Base-by-base conservation (phyloP, 2,329 filamentous ascomycete species). In the Grosmannia huntii region DNA sequence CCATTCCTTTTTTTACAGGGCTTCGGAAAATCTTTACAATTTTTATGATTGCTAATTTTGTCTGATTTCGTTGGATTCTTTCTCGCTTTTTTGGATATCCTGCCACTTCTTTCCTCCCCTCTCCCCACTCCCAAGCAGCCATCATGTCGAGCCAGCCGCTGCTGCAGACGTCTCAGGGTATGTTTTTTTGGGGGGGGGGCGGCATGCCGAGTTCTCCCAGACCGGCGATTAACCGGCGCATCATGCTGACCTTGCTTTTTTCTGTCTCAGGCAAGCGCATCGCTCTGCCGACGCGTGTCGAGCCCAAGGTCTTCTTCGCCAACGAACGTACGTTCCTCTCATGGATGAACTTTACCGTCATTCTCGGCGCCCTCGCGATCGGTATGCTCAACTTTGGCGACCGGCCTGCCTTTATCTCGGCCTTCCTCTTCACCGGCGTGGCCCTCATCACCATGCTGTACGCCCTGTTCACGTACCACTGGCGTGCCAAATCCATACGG, bases 261-360 rank as follows among this genome's bases (percentile, higher is more conserved):
- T 44, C n/a, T 28, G 23, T 53, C 48, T 55, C 44, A 96, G 92
- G 92, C 81, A 99, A 99, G 78, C 90, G 92, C 70, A 97, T 99
- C 71, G 92, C 94, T 68, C 89, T 99, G 64, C 94, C 94, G 59
- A 96, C 92, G 61, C 90, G 94, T 65, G 92, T 99, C 73, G 94
- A 99, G 75, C 94, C 94, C 67, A 99, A 99, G 76, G 94, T 99
- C 78, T 99, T 97, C 84, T 99, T 99, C 80, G 94, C 94, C 75
- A 99, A 99, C 80, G 94, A 99, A 77, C 90, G 94, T 63, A 99
- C 94, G 63, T 99, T 99, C 72, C 85, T 99, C 68, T 96, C 90
- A 74, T 99, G 94, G 94, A 89, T 99, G 69, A 99, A 99, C 82
- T 97, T 97, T 80, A 96, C 91, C 72, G 91, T 99, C 69, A 92